Percentiles rank a stretch among this genome's conserved stretches.
Conservation (phyloP, 1,284 basidiomycete species). For the Termitomyces sp. region DNA sequence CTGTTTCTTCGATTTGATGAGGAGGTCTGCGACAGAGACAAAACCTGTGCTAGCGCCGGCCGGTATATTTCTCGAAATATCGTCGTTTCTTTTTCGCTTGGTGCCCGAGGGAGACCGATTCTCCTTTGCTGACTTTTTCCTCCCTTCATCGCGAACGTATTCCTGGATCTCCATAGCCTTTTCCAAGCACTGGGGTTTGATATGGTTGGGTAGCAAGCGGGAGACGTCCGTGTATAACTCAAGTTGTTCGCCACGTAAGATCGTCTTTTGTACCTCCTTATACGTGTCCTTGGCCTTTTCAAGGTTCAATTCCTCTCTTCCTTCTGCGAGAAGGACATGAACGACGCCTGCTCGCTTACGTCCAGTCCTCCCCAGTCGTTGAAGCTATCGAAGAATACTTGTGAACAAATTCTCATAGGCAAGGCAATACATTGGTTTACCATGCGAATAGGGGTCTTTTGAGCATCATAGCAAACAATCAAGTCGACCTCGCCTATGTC, state of each 20-base stretch:
- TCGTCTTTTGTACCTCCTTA: slow-evolving; percentile 84
- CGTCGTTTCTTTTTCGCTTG: slow-evolving; percentile 70
- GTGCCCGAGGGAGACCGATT: slow-evolving; percentile 31
- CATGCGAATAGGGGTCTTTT: slow-evolving; percentile 96
- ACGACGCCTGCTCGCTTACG: slow-evolving; percentile 89
- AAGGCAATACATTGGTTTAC: slow-evolving; percentile 39
- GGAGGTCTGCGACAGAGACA: slow-evolving; percentile 55
- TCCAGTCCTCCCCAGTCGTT: slow-evolving; percentile 94
- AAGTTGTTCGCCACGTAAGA: slow-evolving; percentile 80
- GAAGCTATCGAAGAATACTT: slow-evolving; percentile 58
- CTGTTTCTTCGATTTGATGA: slow-evolving; percentile 49
- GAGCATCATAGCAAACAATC: slow-evolving; percentile 95
- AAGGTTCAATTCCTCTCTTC: slow-evolving; percentile 89
- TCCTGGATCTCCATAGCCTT: slow-evolving; percentile 76
- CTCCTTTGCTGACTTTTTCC: slow-evolving; percentile 26
- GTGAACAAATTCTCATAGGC: not conserved
- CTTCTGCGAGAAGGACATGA: slow-evolving; percentile 89
- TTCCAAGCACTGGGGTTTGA: slow-evolving; percentile 77
- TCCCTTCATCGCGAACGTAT: slow-evolving; percentile 57
- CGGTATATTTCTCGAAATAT: slow-evolving; percentile 63
- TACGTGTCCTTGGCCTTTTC: slow-evolving; percentile 87
- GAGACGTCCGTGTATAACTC: slow-evolving; percentile 92
- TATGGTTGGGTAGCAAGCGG: slow-evolving; percentile 76
- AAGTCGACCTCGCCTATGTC: slow-evolving; percentile 99
- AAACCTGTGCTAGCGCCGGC: slow-evolving; percentile 58